Evolutionary conservation across 176 grass and related monocot genomes (phyloP), one percentile per base, ranked within the genome.

Genomic region (Cymbopogon citratus): DNA sequence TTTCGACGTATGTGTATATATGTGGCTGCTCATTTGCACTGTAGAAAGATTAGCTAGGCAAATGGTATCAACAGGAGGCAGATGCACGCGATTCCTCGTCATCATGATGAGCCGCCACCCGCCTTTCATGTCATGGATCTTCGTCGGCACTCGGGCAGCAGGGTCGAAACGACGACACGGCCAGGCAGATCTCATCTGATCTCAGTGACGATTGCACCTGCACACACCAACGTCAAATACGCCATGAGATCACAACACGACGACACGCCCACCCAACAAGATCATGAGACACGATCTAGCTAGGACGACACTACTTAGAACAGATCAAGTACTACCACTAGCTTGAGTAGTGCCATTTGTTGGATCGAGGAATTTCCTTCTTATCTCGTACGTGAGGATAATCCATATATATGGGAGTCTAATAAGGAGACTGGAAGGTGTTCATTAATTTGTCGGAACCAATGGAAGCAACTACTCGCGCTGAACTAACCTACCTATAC

Each of bases 51-150:
- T n/a, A n/a, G n/a, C n/a, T n/a, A n/a, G 31, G 31, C 31, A 33
- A 33, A 33, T 3, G 31, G 31, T 33, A 33, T 33, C 31, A 33
- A 33, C 31, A n/a, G n/a, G n/a, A n/a, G n/a, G n/a, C n/a, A n/a
- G n/a, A n/a, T n/a, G n/a, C n/a, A n/a, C n/a, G n/a, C n/a, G 31
- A 33, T 86, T 86, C 77, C 45, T 69, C 46, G 9, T 45, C 85
- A 5, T 25, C 70, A 80, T 80, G 76, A 86, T 80, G 46, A 9
- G 45, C 51, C 19, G 18, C 51, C 51, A 2, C 3, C 23, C 36
- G 28, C 57, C 56, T 66, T 73, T 73, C 76, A 39, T 51, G 67
- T 39, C 76, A 73, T 73, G 14, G 29, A 40, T 33, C 31, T 1
- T 45, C 46, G 61, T 41, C 31, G 15, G 57, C 57, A 56, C 19